Evolutionary conservation across 176 grass and related monocot species (phyloP).

Genomic region (Phoenix roebelenii): DNA sequence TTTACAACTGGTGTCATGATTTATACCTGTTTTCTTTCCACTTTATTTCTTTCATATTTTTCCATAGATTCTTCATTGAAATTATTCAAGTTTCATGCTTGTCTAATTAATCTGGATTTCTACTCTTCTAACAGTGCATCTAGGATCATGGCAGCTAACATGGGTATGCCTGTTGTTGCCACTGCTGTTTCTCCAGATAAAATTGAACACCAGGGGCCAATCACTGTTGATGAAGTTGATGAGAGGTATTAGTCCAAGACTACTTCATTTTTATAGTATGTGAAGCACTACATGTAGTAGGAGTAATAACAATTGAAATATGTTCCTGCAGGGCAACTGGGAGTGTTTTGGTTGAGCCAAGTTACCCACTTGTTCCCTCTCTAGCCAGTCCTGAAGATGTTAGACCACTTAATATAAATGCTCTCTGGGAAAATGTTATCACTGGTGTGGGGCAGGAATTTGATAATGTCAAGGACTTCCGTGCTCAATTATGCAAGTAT

Average conservation of each 20-base stretch:
- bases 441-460: conserved; percentile 95
- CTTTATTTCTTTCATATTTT: too few relatives aligned
- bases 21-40: too few relatives aligned
- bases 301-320: conserved; percentile 14
- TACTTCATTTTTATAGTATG: conserved; percentile 5
- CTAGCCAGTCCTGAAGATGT: conserved; percentile 19
- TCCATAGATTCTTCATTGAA: neutral
- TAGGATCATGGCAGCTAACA: conserved; percentile 55
- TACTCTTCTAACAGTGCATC: conserved; percentile 11
- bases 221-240: conserved; percentile 27
- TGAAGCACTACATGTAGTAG: conserved; percentile 4
- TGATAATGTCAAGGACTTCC: conserved; percentile 96
- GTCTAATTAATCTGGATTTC: neutral
- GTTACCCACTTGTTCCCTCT: conserved; percentile 15
- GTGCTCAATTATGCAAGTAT: conserved; percentile 89
- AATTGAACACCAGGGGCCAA: conserved; percentile 53
- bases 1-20: too few relatives aligned
- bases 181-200: conserved; percentile 35
- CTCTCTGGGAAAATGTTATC: conserved; percentile 58
- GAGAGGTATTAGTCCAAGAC: conserved; percentile 42
- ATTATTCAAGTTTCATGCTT: neutral
- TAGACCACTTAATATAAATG: neutral
- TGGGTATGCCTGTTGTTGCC: conserved; percentile 41
- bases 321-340: conserved; percentile 30
- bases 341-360: conserved; percentile 26